Conservation (phyloP, 352 stramenopile species). For the Globisporangium mamillatum region DNA sequence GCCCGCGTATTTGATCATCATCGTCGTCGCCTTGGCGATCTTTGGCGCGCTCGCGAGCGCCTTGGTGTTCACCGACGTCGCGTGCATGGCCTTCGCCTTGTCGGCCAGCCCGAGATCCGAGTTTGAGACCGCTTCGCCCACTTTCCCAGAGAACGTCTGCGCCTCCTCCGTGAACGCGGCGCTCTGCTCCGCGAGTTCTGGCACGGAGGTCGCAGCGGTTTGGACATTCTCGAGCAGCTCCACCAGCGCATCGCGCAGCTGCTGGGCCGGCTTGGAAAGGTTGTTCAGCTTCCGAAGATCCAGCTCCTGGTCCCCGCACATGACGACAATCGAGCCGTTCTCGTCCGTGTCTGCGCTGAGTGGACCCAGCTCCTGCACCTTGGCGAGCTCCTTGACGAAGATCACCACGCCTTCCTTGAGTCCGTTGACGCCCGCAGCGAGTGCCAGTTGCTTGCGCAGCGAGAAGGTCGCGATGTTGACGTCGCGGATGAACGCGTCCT, state of each 20-base stretch:
- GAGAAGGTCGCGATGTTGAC: slow-evolving; percentile 34
- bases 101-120: slow-evolving; percentile 32
- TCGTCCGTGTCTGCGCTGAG: slow-evolving; percentile 39
- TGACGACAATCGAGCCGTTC: slow-evolving; percentile 38
- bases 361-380: slow-evolving; percentile 35
- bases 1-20: slow-evolving; percentile 55
- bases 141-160: slow-evolving; percentile 40
- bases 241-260: slow-evolving; percentile 47
- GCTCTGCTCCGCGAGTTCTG: slow-evolving; percentile 40
- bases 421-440: slow-evolving; percentile 31
- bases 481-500: slow-evolving; percentile 25
- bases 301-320: slow-evolving; percentile 42
- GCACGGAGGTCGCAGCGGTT: slow-evolving; percentile 42
- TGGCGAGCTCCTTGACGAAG: slow-evolving; percentile 42
- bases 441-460: slow-evolving; percentile 41
- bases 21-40: slow-evolving; percentile 38
- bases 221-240: slow-evolving; percentile 54
- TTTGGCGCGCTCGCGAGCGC: slow-evolving; percentile 44
- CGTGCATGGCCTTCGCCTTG: slow-evolving; percentile 26
- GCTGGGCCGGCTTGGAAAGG: slow-evolving; percentile 32
- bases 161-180: slow-evolving; percentile 36
- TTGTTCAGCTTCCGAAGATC: slow-evolving; percentile 47
- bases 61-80: slow-evolving; percentile 43
- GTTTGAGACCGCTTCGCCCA: slow-evolving; percentile 37
- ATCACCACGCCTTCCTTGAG: slow-evolving; percentile 35